Evolutionary conservation across 768 basidiomycete species (phyloP).

Genomic region (Kwoniella dejecticola): DNA sequence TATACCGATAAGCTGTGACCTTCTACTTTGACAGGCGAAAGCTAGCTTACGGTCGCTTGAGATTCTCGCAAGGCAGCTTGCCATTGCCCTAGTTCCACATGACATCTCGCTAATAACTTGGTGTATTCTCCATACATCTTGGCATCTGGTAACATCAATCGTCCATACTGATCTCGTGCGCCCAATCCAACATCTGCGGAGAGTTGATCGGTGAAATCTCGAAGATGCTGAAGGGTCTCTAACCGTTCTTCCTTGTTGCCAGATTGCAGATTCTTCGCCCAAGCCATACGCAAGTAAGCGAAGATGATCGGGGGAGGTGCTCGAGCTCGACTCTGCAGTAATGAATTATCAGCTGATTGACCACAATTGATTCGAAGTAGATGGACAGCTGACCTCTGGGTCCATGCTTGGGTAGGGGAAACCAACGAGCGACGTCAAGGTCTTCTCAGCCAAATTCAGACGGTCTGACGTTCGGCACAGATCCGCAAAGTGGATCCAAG

Average conservation of each 20-base stretch:
- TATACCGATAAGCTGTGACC: not conserved
- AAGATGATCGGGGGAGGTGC: slow-evolving; percentile 96
- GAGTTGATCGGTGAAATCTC: slow-evolving; percentile 76
- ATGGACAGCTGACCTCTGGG: slow-evolving; percentile 28
- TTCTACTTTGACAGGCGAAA: not conserved
- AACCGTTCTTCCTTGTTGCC: slow-evolving; percentile 29
- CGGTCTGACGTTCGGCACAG: slow-evolving; percentile 92
- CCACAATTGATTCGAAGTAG: not conserved
- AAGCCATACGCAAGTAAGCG: slow-evolving; percentile 91
- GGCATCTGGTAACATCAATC: slow-evolving; percentile 48
- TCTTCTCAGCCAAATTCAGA: slow-evolving; percentile 94
- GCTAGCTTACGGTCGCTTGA: slow-evolving; percentile 70
- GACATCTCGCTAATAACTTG: slow-evolving; percentile 90
- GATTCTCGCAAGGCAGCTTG: slow-evolving; percentile 76
- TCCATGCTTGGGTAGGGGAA: slow-evolving; percentile 53
- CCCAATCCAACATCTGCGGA: slow-evolving; percentile 70
- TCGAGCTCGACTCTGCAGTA: slow-evolving; percentile 57
- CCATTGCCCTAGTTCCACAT: slow-evolving; percentile 96
- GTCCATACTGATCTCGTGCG: slow-evolving; percentile 61
- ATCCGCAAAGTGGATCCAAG: slow-evolving; percentile 99
- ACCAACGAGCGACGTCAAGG: slow-evolving; percentile 84
- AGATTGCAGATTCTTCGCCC: slow-evolving; percentile 78
- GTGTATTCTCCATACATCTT: slow-evolving; percentile 65
- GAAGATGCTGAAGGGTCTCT: slow-evolving; percentile 78
- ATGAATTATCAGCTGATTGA: slow-evolving; percentile 8